These are phyloP conservation scores for Plasmodium falciparum DNA, from an alignment of 169 alveolate genomes.

Conservation along the genomic window DNA sequence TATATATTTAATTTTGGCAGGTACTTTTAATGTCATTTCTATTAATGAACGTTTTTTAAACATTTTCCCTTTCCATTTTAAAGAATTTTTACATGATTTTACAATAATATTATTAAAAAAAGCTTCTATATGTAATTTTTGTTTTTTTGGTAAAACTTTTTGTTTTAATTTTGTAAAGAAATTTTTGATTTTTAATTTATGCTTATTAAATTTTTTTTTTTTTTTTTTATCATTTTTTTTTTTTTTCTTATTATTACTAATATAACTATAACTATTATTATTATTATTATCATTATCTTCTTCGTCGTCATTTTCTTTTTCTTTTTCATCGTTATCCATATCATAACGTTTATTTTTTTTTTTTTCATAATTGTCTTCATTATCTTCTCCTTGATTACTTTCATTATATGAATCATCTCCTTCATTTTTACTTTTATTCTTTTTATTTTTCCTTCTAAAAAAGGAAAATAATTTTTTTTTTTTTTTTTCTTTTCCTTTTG, in stretches of 20 bases:
- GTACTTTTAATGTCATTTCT: constrained; percentile 68
- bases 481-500: not conserved
- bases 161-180: constrained; percentile 21
- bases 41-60: constrained; percentile 31
- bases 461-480: constrained; percentile 1
- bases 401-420: not conserved
- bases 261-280: too few species aligned
- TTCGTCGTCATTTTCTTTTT: not conserved
- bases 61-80: constrained; percentile 75
- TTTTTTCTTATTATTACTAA: too few species aligned
- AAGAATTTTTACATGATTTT: constrained; percentile 44
- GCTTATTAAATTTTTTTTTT: not conserved
- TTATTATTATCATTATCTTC: not conserved
- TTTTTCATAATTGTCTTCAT: not conserved
- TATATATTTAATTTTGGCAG: constrained; percentile 69
- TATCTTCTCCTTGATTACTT: not conserved
- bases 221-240: too few species aligned
- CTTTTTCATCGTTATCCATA: constrained; percentile 14
- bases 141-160: constrained; percentile 34
- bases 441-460: constrained; percentile 29
- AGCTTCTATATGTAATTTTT: constrained; percentile 68
- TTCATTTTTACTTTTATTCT: not conserved
- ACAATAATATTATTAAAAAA: constrained; percentile 72
- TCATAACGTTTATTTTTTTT: not conserved
- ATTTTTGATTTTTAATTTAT: constrained; percentile 8